phyloP scores from a whole-genome alignment of 108 stramenopile species.

The Skeletonema menzelii region DNA sequence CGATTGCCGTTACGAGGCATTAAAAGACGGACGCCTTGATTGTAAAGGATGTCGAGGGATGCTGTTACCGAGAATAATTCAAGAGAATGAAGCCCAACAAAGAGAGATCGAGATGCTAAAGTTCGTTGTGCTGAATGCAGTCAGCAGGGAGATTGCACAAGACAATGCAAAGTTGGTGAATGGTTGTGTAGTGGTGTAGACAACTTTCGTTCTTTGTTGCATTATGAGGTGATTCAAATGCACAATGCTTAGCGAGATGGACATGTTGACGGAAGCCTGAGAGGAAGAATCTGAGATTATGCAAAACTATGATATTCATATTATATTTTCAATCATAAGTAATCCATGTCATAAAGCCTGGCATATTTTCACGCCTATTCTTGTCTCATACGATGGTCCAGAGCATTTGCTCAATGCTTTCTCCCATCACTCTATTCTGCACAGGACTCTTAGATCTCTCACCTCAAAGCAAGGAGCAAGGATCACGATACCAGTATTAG shows the following conservation, averaged over 20 bases:
- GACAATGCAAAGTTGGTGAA: background rate
- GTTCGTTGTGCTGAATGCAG: background rate
- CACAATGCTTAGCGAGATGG: background rate
- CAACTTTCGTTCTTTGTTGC: background rate
- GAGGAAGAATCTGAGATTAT: too few species aligned
- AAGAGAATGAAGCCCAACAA: background rate
- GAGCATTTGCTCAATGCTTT: too few species aligned
- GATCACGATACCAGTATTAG: too few species aligned
- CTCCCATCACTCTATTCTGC: too few species aligned
- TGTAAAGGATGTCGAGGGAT: constrained; percentile 2
- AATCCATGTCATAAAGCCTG: too few species aligned
- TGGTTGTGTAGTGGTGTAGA: background rate
- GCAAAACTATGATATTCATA: too few species aligned
- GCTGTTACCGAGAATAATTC: background rate
- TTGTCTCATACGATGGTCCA: too few species aligned
- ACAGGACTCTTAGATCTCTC: too few species aligned
- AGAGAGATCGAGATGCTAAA: background rate
- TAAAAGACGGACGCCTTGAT: constrained; percentile 1
- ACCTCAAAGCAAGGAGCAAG: too few species aligned
- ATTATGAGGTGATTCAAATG: background rate
- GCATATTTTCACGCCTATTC: too few species aligned
- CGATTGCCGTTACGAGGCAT: background rate
- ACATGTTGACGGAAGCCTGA: too few species aligned
- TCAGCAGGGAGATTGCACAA: background rate
- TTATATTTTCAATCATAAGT: too few species aligned